These are phyloP conservation scores for Corylus avellana DNA, from an alignment of 306 rosid species.

Conservation along the genomic window DNA sequence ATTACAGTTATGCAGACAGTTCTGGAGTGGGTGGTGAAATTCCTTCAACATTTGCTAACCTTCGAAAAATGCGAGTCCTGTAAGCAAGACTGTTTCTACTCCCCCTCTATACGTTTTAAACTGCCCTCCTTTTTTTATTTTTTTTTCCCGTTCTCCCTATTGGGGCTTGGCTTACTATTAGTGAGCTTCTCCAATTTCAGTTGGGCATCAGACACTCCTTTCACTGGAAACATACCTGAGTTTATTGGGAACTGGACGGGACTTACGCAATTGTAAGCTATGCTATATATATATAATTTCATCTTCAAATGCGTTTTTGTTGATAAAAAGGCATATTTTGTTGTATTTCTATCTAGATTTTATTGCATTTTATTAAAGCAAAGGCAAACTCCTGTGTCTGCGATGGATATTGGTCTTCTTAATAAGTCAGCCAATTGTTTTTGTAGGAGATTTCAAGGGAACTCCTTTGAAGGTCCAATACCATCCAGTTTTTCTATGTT, in stretches of 20 bases:
- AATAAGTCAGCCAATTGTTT: not conserved
- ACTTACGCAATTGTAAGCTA: conserved; percentile 20
- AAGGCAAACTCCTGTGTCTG: not conserved
- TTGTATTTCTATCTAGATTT: too few species aligned
- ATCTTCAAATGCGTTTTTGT: not conserved
- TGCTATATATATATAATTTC: too few species aligned
- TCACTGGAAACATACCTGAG: conserved; percentile 30
- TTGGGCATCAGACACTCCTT: conserved; percentile 20
- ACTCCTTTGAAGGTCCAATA: conserved; percentile 40
- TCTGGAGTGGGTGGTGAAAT: conserved; percentile 30
- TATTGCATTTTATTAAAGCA: not conserved
- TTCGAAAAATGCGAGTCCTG: conserved; percentile 12
- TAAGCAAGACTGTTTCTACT: conserved; percentile 8
- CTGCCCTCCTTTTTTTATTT: not conserved
- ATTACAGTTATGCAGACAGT: conserved; percentile 21
- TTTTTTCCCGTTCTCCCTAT: not conserved
- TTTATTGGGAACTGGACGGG: conserved; percentile 37
- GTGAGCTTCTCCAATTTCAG: conserved; percentile 8
- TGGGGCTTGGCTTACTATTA: not conserved
- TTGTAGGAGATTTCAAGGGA: conserved; percentile 30
- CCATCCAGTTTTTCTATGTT: conserved; percentile 31
- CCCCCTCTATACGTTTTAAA: not conserved
- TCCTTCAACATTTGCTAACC: conserved; percentile 30
- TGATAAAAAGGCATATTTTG: too few species aligned
- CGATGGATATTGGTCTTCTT: not conserved